phyloP scores from a whole-genome alignment of 805 yeast genomes.

The Scheffersomyces ergatensis region DNA sequence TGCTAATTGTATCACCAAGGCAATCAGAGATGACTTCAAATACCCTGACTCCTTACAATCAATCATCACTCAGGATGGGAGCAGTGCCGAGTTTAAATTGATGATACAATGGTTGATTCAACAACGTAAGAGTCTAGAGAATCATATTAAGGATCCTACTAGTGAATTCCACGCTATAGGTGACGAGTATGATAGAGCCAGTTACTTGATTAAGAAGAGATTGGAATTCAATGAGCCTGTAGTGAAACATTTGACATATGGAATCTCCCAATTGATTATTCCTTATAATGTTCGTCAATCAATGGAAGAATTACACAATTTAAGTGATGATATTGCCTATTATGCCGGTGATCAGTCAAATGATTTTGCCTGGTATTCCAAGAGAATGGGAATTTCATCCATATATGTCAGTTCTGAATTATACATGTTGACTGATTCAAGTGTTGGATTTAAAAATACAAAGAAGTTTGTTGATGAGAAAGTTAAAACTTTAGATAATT shows the following conservation, averaged over 20 bases:
- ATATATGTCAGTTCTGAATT: constrained; percentile 75
- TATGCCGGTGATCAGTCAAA: constrained; percentile 76
- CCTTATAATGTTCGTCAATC: constrained; percentile 63
- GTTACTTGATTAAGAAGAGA: constrained; percentile 46
- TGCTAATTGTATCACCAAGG: constrained; percentile 44
- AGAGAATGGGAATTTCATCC: constrained; percentile 67
- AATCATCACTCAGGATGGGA: constrained; percentile 37
- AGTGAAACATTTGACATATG: constrained; percentile 41
- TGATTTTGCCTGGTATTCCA: constrained; percentile 92
- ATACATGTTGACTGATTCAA: constrained; percentile 74
- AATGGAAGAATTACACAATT: constrained; percentile 64
- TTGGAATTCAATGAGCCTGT: constrained; percentile 51
- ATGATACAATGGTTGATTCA: constrained; percentile 51
- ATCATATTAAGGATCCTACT: constrained; percentile 22
- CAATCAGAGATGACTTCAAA: constrained; percentile 45
- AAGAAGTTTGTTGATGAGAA: constrained; percentile 60
- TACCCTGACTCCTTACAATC: constrained; percentile 52
- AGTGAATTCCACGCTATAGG: constrained; percentile 25
- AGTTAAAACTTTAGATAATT: constrained; percentile 47
- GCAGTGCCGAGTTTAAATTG: constrained; percentile 53
- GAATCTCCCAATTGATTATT: constrained; percentile 58
- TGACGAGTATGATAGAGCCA: constrained; percentile 42
- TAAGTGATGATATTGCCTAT: constrained; percentile 81
- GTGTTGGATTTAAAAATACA: constrained; percentile 56
- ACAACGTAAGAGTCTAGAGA: constrained; percentile 36